Evolutionary conservation across 2,329 filamentous ascomycete genomes (phyloP).

Genomic region (Alternaria sp.): DNA sequence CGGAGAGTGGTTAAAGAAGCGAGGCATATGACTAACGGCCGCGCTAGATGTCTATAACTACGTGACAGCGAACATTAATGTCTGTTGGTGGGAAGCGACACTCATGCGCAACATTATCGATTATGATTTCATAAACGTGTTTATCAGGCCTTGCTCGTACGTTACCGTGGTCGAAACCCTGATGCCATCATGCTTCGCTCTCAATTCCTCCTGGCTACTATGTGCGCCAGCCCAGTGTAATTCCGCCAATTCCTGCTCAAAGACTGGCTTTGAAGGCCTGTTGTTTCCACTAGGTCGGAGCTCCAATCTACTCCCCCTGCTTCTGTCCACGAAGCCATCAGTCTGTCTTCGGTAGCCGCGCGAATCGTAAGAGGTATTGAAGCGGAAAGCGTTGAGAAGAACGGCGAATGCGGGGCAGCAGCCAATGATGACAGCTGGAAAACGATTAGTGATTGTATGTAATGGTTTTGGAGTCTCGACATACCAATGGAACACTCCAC

Average conservation of each 20-base stretch:
- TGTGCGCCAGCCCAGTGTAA: conserved; percentile 4
- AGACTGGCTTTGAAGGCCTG: neutral
- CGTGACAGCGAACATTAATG: neutral
- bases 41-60: neutral
- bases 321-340: neutral
- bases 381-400: conserved; percentile 7
- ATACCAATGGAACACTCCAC: conserved; percentile 42
- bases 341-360: conserved; percentile 5
- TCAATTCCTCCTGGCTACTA: conserved; percentile 18
- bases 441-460: neutral
- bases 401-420: conserved; percentile 24
- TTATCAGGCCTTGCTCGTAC: neutral
- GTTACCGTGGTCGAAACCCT: conserved; percentile 5
- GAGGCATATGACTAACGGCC: neutral
- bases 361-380: conserved; percentile 5
- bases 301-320: neutral
- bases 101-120: neutral
- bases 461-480: neutral
- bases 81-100: neutral
- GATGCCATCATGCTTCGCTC: conserved; percentile 5
- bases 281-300: neutral
- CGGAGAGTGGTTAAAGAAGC: neutral
- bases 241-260: neutral
- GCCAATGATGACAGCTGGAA: conserved; percentile 21
- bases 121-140: neutral